Evolutionary conservation across 257 asterid species (phyloP).

Genomic region (Salvia hispanica): DNA sequence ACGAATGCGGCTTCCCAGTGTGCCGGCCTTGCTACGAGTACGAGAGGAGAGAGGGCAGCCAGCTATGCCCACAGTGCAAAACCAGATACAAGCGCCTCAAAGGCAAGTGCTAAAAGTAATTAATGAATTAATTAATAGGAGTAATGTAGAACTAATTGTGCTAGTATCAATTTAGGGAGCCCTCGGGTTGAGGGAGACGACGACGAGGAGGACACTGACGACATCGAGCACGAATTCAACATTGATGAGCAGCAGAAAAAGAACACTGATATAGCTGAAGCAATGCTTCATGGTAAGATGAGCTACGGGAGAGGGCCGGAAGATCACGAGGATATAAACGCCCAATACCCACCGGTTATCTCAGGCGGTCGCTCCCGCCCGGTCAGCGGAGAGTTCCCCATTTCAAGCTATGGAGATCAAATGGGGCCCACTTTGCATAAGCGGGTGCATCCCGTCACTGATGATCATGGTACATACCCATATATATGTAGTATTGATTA

Average conservation of each 20-base stretch:
- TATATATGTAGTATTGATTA: no score
- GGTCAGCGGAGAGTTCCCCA: constrained; percentile 83
- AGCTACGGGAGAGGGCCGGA: constrained; percentile 94
- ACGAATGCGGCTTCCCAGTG: constrained; percentile 94
- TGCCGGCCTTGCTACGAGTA: constrained; percentile 97
- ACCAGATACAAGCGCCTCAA: constrained; percentile 92
- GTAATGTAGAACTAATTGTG: no score
- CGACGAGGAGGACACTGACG: constrained; percentile 92
- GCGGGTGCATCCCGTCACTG: constrained; percentile 72
- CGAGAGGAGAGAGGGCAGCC: constrained; percentile 93
- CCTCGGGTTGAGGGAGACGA: constrained; percentile 97
- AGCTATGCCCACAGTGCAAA: constrained; percentile 91
- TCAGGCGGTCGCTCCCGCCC: constrained; percentile 75
- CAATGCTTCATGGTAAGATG: constrained; percentile 97
- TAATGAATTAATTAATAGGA: no score
- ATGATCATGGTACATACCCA: constrained; percentile 56
- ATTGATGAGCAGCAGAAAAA: constrained; percentile 64
- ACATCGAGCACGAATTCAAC: constrained; percentile 94
- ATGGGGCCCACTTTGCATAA: constrained; percentile 72
- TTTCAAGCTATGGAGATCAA: constrained; percentile 75
- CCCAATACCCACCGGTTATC: constrained; percentile 80
- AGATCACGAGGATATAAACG: constrained; percentile 52
- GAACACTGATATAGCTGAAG: constrained; percentile 71
- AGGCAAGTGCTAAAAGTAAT: constrained; percentile 31
- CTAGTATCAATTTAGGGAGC: constrained; percentile 52